phyloP scores from a whole-genome alignment of 495 filamentous ascomycete species.

The Xylaria curta region DNA sequence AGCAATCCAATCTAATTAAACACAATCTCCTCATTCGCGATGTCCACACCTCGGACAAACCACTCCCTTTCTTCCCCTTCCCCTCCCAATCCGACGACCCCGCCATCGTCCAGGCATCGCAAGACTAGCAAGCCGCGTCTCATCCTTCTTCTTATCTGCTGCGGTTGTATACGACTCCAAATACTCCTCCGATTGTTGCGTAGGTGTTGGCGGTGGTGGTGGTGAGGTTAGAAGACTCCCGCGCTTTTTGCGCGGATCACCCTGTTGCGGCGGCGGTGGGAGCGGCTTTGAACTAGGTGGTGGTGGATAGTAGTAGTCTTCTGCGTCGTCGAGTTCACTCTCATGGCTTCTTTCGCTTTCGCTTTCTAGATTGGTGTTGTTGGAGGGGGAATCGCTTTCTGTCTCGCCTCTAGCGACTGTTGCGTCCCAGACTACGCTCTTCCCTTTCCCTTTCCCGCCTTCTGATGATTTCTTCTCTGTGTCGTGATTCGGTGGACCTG shows the following conservation, averaged over 20 bases:
- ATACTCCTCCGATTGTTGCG: constrained; percentile 33
- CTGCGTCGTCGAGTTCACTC: not conserved
- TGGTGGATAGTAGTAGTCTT: not conserved
- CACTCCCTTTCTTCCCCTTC: not conserved
- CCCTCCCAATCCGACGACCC: constrained; percentile 21
- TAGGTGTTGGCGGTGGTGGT: constrained; percentile 13
- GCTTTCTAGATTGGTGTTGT: not conserved
- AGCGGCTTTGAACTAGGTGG: too few species aligned
- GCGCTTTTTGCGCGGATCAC: constrained; percentile 7
- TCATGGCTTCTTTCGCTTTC: constrained; percentile 2
- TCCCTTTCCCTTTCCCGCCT: not conserved
- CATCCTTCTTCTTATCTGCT: constrained; percentile 20
- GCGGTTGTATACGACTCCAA: constrained; percentile 26
- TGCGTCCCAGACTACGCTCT: constrained; percentile 16
- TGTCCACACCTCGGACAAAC: constrained; percentile 14
- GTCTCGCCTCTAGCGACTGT: constrained; percentile 5
- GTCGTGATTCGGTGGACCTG: not conserved
- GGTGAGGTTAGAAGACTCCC: not conserved
- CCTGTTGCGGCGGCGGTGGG: not conserved
- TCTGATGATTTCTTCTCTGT: not conserved
- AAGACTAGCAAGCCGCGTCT: constrained; percentile 38
- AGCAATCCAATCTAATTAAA: not conserved
- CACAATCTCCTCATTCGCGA: not conserved
- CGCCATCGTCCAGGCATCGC: constrained; percentile 47
- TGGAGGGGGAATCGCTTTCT: constrained; percentile 23